phyloP scores from a whole-genome alignment of 805 yeast species.

The Zygotorulaspora florentina region DNA sequence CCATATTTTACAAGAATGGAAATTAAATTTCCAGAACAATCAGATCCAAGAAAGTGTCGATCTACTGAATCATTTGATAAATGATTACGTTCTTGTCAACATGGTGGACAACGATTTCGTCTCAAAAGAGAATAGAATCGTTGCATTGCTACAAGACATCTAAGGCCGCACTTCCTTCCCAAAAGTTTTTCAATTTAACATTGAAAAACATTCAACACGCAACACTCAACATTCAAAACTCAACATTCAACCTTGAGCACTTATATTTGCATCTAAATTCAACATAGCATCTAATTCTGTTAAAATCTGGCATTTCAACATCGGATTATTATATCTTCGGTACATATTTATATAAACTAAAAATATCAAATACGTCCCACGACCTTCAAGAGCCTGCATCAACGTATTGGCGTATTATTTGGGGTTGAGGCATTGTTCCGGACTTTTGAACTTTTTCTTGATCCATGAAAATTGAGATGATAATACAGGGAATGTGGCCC shows the following conservation, averaged over 20 bases:
- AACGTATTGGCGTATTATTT: too few relatives aligned
- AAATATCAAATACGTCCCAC: not conserved
- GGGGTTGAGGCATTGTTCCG: too few relatives aligned
- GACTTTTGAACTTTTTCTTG: too few relatives aligned
- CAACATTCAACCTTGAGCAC: slow-evolving; percentile 1
- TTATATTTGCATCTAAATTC: slow-evolving; percentile 5
- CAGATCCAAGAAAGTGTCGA: slow-evolving; percentile 31
- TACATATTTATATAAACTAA: not conserved
- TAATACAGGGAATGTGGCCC: too few relatives aligned
- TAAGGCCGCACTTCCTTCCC: not conserved
- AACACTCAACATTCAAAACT: not conserved
- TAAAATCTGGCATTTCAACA: slow-evolving; percentile 26
- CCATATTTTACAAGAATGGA: slow-evolving; percentile 81
- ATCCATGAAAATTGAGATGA: too few relatives aligned
- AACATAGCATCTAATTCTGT: slow-evolving; percentile 16
- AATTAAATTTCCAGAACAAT: slow-evolving; percentile 42
- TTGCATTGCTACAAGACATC: slow-evolving; percentile 41
- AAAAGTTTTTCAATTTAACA: not conserved
- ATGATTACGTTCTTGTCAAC: slow-evolving; percentile 71
- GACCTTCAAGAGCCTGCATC: too few relatives aligned
- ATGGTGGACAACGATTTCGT: slow-evolving; percentile 84
- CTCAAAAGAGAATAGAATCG: slow-evolving; percentile 51
- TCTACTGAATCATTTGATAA: slow-evolving; percentile 32
- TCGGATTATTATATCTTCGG: slow-evolving; percentile 13
- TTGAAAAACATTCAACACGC: too few relatives aligned